phyloP scores from a whole-genome alignment of 2,329 filamentous ascomycete species.

The Alternaria infectoria region DNA sequence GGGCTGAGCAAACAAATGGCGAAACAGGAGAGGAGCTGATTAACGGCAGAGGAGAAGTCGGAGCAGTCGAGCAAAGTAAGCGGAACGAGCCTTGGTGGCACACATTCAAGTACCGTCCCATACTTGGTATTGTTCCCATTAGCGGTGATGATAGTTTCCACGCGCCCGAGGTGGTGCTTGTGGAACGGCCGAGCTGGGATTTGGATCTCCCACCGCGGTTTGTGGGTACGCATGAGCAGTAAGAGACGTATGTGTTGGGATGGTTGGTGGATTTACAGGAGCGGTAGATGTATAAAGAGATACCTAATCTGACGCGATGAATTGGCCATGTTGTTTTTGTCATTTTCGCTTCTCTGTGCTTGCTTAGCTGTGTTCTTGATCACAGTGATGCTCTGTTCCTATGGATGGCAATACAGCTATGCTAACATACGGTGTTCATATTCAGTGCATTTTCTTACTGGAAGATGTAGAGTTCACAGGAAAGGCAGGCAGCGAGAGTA shows the following conservation, averaged over 20 bases:
- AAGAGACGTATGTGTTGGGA: background rate
- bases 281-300: background rate
- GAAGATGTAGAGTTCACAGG: background rate
- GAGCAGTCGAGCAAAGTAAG: constrained; percentile 27
- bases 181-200: constrained; percentile 87
- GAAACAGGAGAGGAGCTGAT: constrained; percentile 14
- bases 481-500: background rate
- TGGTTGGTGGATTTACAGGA: background rate
- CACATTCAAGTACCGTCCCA: constrained; percentile 93
- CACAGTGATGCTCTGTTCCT: background rate
- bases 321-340: background rate
- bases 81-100: constrained; percentile 66
- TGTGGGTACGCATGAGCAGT: constrained; percentile 46
- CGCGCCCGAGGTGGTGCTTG: constrained; percentile 78
- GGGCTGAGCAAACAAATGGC: constrained; percentile 21
- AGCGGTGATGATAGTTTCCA: constrained; percentile 48
- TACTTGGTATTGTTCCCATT: constrained; percentile 74
- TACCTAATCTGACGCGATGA: constrained; percentile 4
- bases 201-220: constrained; percentile 75
- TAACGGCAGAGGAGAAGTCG: constrained; percentile 20
- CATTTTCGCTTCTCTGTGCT: background rate
- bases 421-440: background rate
- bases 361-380: background rate
- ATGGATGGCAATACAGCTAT: background rate
- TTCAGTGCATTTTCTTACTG: background rate